phyloP scores from a whole-genome alignment of 78 protist species.

The Emiliania huxleyi region DNA sequence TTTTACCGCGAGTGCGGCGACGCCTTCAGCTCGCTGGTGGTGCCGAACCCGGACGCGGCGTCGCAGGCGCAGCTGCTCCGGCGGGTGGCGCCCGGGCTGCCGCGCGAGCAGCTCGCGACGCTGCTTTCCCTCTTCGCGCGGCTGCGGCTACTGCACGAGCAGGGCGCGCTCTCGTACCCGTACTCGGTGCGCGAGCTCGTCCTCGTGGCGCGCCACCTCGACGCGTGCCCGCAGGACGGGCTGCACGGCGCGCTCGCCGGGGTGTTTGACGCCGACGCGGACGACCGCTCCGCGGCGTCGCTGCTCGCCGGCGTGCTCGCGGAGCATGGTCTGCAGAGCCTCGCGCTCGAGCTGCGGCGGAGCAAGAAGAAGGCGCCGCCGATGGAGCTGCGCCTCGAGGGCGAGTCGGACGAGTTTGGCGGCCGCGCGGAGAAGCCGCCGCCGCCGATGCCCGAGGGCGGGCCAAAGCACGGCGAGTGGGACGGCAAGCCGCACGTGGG shows the following conservation, averaged over 20 bases:
- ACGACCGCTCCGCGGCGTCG: neutral
- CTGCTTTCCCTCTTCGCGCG: neutral
- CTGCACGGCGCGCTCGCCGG: constrained; percentile 25
- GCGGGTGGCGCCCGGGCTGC: constrained; percentile 50
- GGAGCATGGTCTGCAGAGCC: neutral
- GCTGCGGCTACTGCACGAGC: neutral
- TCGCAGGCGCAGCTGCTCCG: constrained; percentile 36
- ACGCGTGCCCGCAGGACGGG: neutral
- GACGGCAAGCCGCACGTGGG: constrained; percentile 72
- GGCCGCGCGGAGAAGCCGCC: neutral
- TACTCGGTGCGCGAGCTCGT: constrained; percentile 15
- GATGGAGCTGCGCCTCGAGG: neutral
- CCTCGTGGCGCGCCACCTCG: neutral
- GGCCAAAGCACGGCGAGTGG: constrained; percentile 56
- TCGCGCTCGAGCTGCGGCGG: neutral
- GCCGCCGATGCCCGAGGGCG: neutral
- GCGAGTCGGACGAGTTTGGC: neutral
- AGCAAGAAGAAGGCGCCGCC: neutral
- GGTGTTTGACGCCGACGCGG: constrained; percentile 66
- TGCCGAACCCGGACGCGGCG: constrained; percentile 51
- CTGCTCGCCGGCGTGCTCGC: neutral
- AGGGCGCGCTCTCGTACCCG: constrained; percentile 22
- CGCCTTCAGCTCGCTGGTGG: constrained; percentile 13
- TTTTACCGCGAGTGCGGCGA: constrained; percentile 71
- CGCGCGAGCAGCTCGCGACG: neutral